A percentile compares a stretch with the other conserved stretches of the same genome.
Conservation (phyloP, 1,139 yeast species). For the Debaryomyces sp. region DNA sequence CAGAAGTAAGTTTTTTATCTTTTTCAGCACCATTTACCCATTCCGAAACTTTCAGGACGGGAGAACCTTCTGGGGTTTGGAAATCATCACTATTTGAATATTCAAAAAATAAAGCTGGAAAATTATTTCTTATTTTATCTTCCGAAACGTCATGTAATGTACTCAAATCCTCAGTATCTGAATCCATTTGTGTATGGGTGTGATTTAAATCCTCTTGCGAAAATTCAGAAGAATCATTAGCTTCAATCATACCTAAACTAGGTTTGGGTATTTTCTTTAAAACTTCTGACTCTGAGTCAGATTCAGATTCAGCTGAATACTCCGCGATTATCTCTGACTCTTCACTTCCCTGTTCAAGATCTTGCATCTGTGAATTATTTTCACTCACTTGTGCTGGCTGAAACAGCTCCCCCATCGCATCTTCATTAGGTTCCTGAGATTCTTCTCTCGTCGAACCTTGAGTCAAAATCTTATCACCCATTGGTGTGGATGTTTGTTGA, state of each 20-base stretch:
- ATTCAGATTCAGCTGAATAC: not conserved
- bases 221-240: not conserved
- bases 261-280: not conserved
- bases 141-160: slow-evolving; percentile 1
- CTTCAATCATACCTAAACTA: not conserved
- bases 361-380: not conserved
- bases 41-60: not conserved
- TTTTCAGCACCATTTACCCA: not conserved
- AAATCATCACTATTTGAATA: slow-evolving; percentile 3
- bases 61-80: slow-evolving; percentile 2
- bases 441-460: not conserved
- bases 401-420: not conserved
- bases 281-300: not conserved
- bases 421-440: not conserved
- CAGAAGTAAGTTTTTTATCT: not conserved
- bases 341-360: not conserved
- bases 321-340: slow-evolving; percentile 1
- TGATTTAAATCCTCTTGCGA: not conserved
- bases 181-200: not conserved
- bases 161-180: slow-evolving; percentile 1
- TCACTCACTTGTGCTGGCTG: not conserved
- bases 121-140: not conserved
- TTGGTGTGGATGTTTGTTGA: not conserved
- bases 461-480: not conserved
- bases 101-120: not conserved